These are phyloP conservation scores for Cutaneotrichosporon dermatis DNA, from an alignment of 1,284 basidiomycete genomes.

Conservation along the genomic window DNA sequence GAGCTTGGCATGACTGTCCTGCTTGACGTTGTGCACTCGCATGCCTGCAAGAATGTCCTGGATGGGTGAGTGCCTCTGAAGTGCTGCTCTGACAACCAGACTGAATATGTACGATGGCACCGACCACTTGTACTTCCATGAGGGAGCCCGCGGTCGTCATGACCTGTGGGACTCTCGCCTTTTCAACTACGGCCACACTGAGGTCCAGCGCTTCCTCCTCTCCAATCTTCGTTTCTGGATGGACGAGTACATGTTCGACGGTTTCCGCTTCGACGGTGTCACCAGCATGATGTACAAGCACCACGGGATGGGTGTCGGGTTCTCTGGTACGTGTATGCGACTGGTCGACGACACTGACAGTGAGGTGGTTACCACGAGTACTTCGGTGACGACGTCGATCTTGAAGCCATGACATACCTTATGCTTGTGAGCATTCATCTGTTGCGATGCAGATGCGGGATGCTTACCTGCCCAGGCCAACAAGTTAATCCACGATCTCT, in stretches of 20 bases:
- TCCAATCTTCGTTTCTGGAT: slow-evolving; percentile 94
- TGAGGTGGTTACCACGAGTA: slow-evolving; percentile 90
- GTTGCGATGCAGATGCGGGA: no score
- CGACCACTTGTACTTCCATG: slow-evolving; percentile 96
- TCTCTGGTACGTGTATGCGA: slow-evolving; percentile 58
- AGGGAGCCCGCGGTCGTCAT: slow-evolving; percentile 80
- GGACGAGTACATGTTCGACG: slow-evolving; percentile 92
- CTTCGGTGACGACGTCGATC: slow-evolving; percentile 78
- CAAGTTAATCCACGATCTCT: slow-evolving; percentile 75
- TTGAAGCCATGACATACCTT: slow-evolving; percentile 87
- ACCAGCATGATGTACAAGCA: slow-evolving; percentile 99
- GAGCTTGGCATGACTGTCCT: slow-evolving; percentile 87
- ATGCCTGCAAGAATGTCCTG: slow-evolving; percentile 94
- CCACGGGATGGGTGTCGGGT: slow-evolving; percentile 95
- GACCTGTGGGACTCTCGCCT: slow-evolving; percentile 92
- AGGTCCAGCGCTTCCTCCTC: slow-evolving; percentile 88
- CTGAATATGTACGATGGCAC: slow-evolving; percentile 93
- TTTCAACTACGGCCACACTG: slow-evolving; percentile 94
- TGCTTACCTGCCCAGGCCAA: slow-evolving; percentile 65
- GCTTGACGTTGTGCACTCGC: slow-evolving; percentile 94
- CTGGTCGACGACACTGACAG: background rate
- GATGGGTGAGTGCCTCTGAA: slow-evolving; percentile 57
- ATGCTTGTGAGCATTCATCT: slow-evolving; percentile 66
- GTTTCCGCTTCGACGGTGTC: slow-evolving; percentile 96
- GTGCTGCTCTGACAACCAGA: slow-evolving; percentile 42